Conservation (phyloP, 2,329 filamentous ascomycete species). For the Botrytis deweyae region DNA sequence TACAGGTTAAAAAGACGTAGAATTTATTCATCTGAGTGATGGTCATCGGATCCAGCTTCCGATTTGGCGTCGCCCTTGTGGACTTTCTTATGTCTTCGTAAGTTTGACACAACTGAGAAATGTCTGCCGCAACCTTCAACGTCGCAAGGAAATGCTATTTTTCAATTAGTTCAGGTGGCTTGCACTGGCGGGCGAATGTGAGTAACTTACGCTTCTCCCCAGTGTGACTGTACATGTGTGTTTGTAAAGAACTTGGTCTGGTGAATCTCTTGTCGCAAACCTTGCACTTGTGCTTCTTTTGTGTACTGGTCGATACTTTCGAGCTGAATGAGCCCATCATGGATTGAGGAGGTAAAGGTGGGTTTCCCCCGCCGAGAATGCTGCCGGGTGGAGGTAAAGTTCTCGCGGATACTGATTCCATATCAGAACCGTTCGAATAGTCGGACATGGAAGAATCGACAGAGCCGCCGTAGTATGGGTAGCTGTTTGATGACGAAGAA, state of each 20-base stretch:
- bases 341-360: slow-evolving; percentile 84
- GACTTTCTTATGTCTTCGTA: slow-evolving; percentile 92
- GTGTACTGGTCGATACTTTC: slow-evolving; percentile 90
- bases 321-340: slow-evolving; percentile 99
- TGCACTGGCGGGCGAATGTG: neutral
- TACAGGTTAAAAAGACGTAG: slow-evolving; percentile 7
- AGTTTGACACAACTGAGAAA: slow-evolving; percentile 95
- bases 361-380: slow-evolving; percentile 59
- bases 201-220: slow-evolving; percentile 88
- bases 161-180: slow-evolving; percentile 10
- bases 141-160: slow-evolving; percentile 84
- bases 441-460: slow-evolving; percentile 85
- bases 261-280: slow-evolving; percentile 98
- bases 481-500: slow-evolving; percentile 77
- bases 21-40: slow-evolving; percentile 51
- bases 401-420: slow-evolving; percentile 75
- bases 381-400: slow-evolving; percentile 79
- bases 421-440: slow-evolving; percentile 89
- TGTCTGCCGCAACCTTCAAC: slow-evolving; percentile 93
- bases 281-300: slow-evolving; percentile 99
- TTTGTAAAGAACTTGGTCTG: slow-evolving; percentile 88
- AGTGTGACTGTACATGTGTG: slow-evolving; percentile 98
- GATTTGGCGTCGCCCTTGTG: slow-evolving; percentile 75
- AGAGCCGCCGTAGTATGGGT: slow-evolving; percentile 78
- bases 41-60: slow-evolving; percentile 61